Evolutionary conservation across 257 asterid genomes (phyloP).

Genomic region (Solanum rostratum): DNA sequence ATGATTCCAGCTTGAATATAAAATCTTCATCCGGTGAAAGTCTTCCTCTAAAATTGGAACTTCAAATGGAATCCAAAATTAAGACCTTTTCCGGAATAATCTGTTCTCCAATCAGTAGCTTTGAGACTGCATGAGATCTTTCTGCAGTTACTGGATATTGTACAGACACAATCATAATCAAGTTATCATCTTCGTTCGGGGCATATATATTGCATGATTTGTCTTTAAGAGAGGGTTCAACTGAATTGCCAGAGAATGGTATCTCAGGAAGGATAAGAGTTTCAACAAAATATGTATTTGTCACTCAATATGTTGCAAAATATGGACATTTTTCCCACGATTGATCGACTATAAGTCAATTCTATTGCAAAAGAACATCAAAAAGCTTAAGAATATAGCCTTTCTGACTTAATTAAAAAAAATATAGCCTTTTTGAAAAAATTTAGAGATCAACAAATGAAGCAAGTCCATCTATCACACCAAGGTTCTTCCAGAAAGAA

Average conservation of each 20-base stretch:
- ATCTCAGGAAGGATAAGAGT: conserved; percentile 73
- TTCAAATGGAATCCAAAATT: conserved; percentile 64
- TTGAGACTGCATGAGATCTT: conserved; percentile 69
- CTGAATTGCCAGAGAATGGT: conserved; percentile 60
- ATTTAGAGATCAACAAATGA: background rate
- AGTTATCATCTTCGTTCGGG: conserved; percentile 32
- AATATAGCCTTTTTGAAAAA: too few relatives aligned
- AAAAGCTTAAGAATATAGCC: background rate
- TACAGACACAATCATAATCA: conserved; percentile 47
- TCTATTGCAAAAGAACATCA: background rate
- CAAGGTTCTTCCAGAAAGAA: background rate
- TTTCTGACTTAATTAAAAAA: too few relatives aligned
- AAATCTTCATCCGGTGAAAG: conserved; percentile 60
- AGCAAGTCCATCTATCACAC: background rate
- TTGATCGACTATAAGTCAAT: background rate
- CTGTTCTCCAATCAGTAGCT: conserved; percentile 57
- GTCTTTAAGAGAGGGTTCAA: conserved; percentile 50
- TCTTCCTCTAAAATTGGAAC: conserved; percentile 68
- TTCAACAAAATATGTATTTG: background rate
- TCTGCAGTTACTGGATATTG: conserved; percentile 66
- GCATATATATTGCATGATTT: conserved; percentile 80
- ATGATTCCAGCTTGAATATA: conserved; percentile 76
- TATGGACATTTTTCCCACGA: background rate
- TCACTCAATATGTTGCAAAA: background rate
- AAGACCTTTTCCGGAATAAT: conserved; percentile 63